A percentile compares a stretch with the other conserved stretches of the same genome.
These are phyloP conservation scores for Dendrobium huoshanense DNA, from an alignment of 106 monocot genomes.

Conservation along the genomic window DNA sequence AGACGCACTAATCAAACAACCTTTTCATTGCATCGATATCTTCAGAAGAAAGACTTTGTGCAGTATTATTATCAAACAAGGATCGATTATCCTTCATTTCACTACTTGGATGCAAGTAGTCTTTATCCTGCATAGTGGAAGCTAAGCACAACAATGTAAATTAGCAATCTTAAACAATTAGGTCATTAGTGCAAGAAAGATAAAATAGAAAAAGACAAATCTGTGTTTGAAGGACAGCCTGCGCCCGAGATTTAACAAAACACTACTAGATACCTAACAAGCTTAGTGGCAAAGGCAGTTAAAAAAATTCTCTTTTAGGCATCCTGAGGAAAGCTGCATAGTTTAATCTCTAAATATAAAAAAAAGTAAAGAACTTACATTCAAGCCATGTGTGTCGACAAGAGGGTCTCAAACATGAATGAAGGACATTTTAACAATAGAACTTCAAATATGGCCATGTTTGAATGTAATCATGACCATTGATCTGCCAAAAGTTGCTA, in stretches of 20 bases:
- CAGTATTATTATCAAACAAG: conserved; percentile 79
- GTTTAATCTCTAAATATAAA: background rate
- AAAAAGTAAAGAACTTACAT: background rate
- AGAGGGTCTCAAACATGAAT: background rate
- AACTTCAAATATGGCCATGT: background rate
- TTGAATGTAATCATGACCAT: background rate
- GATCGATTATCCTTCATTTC: conserved; percentile 71
- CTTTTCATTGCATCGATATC: conserved; percentile 87
- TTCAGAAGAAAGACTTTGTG: conserved; percentile 70
- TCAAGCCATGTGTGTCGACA: background rate
- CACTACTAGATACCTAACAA: background rate
- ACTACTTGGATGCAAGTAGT: conserved; percentile 14
- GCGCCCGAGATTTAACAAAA: background rate
- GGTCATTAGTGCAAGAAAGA: background rate
- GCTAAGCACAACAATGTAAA: conserved; percentile 17
- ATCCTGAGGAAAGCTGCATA: background rate
- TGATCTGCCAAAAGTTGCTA: background rate
- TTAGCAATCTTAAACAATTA: background rate
- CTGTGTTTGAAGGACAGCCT: background rate
- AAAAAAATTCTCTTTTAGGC: background rate
- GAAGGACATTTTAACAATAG: background rate
- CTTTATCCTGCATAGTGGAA: conserved; percentile 20
- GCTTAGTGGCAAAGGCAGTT: background rate
- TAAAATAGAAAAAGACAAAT: background rate
- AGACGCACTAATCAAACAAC: conserved; percentile 13